phyloP scores from a whole-genome alignment of 371 early-diverging fungal genomes.

The Quaeritorhiza haematococci region DNA sequence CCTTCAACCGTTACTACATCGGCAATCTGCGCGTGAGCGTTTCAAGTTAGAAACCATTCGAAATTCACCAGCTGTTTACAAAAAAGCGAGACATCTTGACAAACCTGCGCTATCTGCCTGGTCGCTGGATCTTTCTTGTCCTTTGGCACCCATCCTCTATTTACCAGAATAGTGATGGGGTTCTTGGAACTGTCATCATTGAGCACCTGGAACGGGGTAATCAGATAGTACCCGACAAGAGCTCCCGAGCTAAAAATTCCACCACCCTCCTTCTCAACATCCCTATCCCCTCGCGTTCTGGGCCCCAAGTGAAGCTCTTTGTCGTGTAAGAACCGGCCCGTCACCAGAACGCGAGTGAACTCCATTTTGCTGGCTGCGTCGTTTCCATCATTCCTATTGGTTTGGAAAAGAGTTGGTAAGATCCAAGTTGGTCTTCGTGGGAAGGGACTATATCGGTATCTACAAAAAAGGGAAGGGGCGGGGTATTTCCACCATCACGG shows the following conservation, averaged over 20 bases:
- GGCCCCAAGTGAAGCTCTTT: slow-evolving; percentile 77
- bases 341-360: slow-evolving; percentile 62
- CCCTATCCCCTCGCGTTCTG: no score
- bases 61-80: no score
- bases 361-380: no score
- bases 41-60: no score
- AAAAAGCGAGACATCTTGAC: no score
- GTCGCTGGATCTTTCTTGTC: slow-evolving; percentile 48
- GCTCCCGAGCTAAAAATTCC: slow-evolving; percentile 44
- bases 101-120: no score
- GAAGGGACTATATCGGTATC: no score
- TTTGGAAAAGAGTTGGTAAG: no score
- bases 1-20: slow-evolving; percentile 59
- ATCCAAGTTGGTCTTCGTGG: no score
- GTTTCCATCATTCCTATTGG: no score
- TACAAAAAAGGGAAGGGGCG: no score
- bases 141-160: slow-evolving; percentile 83
- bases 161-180: slow-evolving; percentile 69
- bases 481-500: no score
- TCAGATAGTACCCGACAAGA: slow-evolving; percentile 70
- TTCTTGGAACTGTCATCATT: slow-evolving; percentile 53
- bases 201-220: slow-evolving; percentile 79
- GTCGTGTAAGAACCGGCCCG: slow-evolving; percentile 66
- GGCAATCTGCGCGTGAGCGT: slow-evolving; percentile 39
- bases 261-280: neutral